A percentile compares a stretch with the other conserved stretches of the same genome.
Evolutionary conservation across 148 eudicot species (phyloP).

Genomic region (Rhododendron henanense): DNA sequence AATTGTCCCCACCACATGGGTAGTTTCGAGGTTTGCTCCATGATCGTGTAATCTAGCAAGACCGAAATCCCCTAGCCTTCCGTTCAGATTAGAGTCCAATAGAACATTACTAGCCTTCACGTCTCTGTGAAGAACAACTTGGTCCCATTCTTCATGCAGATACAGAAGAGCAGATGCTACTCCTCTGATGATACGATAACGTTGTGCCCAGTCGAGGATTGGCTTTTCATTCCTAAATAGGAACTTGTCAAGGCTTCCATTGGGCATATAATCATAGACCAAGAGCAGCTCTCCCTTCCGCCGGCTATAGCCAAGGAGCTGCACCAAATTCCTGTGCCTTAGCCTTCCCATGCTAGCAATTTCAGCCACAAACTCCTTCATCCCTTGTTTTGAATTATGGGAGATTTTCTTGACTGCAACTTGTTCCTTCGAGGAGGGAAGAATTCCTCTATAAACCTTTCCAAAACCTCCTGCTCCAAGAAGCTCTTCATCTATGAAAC

Average conservation of each 20-base stretch:
- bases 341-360: slow-evolving; percentile 37
- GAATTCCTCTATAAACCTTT: slow-evolving; percentile 40
- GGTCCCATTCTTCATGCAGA: slow-evolving; percentile 51
- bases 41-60: slow-evolving; percentile 41
- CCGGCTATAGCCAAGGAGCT: slow-evolving; percentile 41
- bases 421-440: slow-evolving; percentile 14
- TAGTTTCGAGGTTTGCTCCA: slow-evolving; percentile 36
- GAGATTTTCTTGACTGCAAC: slow-evolving; percentile 38
- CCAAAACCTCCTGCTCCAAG: slow-evolving; percentile 46
- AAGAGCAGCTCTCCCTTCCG: slow-evolving; percentile 6
- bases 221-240: slow-evolving; percentile 19
- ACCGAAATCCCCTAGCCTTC: slow-evolving; percentile 49
- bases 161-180: slow-evolving; percentile 45
- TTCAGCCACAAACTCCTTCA: slow-evolving; percentile 36
- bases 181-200: slow-evolving; percentile 30
- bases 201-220: slow-evolving; percentile 28
- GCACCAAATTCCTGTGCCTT: slow-evolving; percentile 43
- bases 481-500: slow-evolving; percentile 30
- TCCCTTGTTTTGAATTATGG: slow-evolving; percentile 40
- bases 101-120: slow-evolving; percentile 45
- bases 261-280: slow-evolving; percentile 31
- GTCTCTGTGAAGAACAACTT: slow-evolving; percentile 47
- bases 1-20: slow-evolving; percentile 39
- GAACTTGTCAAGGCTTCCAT: slow-evolving; percentile 43
- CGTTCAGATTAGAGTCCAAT: slow-evolving; percentile 30